A percentile compares a stretch with the other conserved stretches of the same genome.
phyloP scores from a whole-genome alignment of 2,329 filamentous ascomycete genomes.

The Sclerotinia trifoliorum region DNA sequence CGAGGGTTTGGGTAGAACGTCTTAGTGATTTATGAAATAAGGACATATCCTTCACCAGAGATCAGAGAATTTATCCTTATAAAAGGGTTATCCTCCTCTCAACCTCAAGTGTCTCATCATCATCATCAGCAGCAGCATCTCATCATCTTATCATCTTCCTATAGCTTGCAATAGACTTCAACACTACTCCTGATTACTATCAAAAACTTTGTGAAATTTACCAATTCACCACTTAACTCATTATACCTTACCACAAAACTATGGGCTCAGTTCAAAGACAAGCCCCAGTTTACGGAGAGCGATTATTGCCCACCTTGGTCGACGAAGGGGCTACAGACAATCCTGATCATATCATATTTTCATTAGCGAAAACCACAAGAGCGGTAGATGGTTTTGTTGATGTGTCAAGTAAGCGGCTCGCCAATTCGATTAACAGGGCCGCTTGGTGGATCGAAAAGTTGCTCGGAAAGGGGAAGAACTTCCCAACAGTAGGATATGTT shows the following conservation, averaged over 20 bases:
- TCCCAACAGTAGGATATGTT: conserved; percentile 22
- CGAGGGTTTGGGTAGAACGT: too few species aligned
- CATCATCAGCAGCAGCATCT: not conserved
- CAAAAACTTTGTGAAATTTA: not conserved
- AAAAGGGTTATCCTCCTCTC: not conserved
- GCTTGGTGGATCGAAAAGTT: conserved; percentile 27
- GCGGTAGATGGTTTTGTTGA: conserved; percentile 23
- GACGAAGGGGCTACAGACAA: conserved; percentile 16
- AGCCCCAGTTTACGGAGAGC: conserved; percentile 14
- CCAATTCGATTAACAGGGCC: conserved; percentile 28
- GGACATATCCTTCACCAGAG: too few species aligned
- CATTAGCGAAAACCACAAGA: conserved; percentile 15
- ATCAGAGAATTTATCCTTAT: too few species aligned
- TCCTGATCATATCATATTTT: conserved; percentile 10
- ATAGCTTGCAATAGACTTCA: not conserved
- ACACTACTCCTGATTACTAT: not conserved
- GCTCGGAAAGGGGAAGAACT: conserved; percentile 30
- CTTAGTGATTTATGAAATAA: too few species aligned
- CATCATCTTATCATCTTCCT: not conserved
- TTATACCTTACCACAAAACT: not conserved
- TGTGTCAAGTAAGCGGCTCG: conserved; percentile 26
- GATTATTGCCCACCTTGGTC: conserved; percentile 14
- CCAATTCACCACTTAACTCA: not conserved
- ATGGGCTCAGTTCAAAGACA: conserved; percentile 18
- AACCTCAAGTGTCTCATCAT: not conserved